Percentiles rank a stretch among this genome's conserved stretches.
These are phyloP conservation scores for Neocallimastix lanati DNA, from an alignment of 192 early-diverging fungal genomes.

Conservation along the genomic window DNA sequence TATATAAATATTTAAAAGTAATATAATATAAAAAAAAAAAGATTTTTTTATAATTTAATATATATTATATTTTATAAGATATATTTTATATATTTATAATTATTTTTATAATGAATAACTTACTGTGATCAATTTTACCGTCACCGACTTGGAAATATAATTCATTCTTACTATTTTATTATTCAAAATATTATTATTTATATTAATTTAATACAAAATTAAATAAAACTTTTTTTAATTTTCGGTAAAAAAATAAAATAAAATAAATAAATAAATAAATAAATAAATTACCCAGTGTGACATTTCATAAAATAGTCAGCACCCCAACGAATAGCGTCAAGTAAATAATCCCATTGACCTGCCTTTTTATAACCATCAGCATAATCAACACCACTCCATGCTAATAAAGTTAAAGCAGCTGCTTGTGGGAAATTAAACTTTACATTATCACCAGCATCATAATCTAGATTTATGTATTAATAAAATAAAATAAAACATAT, in stretches of 20 bases:
- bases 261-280: neutral
- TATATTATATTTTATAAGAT: too few relatives aligned
- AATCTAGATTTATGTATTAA: slow-evolving; percentile 1
- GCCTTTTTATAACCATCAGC: slow-evolving; percentile 30
- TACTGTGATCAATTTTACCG: neutral
- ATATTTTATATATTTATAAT: too few relatives aligned
- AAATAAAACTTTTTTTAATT: too few relatives aligned
- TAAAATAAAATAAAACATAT: too few relatives aligned
- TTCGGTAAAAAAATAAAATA: neutral
- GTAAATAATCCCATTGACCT: slow-evolving; percentile 17
- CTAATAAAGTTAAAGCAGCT: slow-evolving; percentile 16
- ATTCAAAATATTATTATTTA: too few relatives aligned
- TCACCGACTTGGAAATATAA: neutral
- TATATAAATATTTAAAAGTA: too few relatives aligned
- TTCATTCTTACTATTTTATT: neutral
- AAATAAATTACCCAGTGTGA: slow-evolving; percentile 15
- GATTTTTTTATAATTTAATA: too few relatives aligned
- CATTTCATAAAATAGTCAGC: slow-evolving; percentile 41
- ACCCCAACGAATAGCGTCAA: slow-evolving; percentile 34
- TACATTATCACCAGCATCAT: slow-evolving; percentile 32
- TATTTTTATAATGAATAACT: neutral
- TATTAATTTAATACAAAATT: too few relatives aligned
- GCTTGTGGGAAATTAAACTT: slow-evolving; percentile 38
- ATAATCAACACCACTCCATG: slow-evolving; percentile 34
- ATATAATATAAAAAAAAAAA: too few relatives aligned